These are phyloP conservation scores for Gentiana straminea DNA, from an alignment of 257 asterid genomes.

Conservation along the genomic window DNA sequence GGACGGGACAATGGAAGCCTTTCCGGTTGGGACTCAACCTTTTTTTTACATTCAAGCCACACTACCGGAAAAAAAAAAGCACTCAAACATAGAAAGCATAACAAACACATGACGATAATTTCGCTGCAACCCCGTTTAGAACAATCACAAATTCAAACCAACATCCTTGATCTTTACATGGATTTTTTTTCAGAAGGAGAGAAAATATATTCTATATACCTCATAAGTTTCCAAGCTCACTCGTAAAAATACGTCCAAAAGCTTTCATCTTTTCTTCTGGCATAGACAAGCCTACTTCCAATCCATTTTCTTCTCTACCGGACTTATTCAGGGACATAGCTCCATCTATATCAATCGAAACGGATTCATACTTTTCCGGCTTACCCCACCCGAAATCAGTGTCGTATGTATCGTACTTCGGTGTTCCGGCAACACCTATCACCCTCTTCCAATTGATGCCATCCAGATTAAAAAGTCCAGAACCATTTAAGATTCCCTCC, in stretches of 20 bases:
- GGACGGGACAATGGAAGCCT: no score
- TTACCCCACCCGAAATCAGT: conserved; percentile 21
- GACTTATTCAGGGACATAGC: conserved; percentile 9
- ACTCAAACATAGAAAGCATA: no score
- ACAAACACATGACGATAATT: no score
- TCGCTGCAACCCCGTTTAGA: no score
- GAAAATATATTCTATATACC: no score
- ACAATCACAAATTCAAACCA: no score
- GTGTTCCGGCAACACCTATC: conserved; percentile 15
- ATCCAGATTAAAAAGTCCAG: conserved; percentile 4
- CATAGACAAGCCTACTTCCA: conserved; percentile 19
- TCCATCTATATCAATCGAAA: conserved; percentile 2
- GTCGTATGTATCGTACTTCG: conserved; percentile 9
- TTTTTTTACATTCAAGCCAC: no score
- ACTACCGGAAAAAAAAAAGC: no score
- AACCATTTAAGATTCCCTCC: conserved; percentile 6
- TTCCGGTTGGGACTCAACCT: no score
- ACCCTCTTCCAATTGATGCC: not conserved
- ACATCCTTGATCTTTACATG: no score
- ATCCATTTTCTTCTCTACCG: conserved; percentile 10
- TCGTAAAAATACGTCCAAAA: conserved; percentile 9
- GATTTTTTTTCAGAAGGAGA: no score
- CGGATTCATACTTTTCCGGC: conserved; percentile 7
- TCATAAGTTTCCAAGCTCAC: no score
- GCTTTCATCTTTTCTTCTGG: conserved; percentile 12